Conservation (phyloP, 1,284 basidiomycete species). For the Sporisorium sorghi region DNA sequence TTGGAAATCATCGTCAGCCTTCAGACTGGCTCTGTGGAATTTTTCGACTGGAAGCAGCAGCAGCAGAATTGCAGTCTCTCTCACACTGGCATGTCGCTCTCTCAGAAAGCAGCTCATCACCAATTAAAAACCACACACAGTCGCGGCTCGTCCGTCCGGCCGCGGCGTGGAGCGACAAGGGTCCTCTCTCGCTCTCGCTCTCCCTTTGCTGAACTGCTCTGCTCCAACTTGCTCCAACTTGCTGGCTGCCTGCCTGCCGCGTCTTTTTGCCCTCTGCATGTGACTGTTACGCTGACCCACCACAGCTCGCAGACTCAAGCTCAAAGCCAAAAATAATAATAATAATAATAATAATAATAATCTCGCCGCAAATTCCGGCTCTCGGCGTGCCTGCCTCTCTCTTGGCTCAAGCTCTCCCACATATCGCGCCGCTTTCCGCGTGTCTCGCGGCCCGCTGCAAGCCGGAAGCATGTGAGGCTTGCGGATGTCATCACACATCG, state of each 20-base stretch:
- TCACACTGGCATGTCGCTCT: too few species aligned
- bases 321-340: not conserved
- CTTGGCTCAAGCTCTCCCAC: not conserved
- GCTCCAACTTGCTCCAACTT: not conserved
- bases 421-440: not conserved
- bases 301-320: not conserved
- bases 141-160: too few species aligned
- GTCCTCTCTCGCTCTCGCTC: not conserved
- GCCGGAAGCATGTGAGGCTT: not conserved
- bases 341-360: too few species aligned
- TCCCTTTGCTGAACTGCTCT: not conserved
- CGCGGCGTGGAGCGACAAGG: conserved; percentile 3
- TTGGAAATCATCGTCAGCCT: not conserved
- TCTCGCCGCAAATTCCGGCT: not conserved
- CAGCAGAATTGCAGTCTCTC: too few species aligned
- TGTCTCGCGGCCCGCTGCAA: not conserved
- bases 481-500: not conserved
- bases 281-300: not conserved
- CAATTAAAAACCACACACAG: too few species aligned
- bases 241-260: too few species aligned
- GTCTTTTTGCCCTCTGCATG: not conserved
- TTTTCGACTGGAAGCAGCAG: too few species aligned
- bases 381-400: not conserved
- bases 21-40: too few species aligned
- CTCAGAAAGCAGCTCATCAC: too few species aligned